These are phyloP conservation scores for Pythium biforme DNA, from an alignment of 352 stramenopile species.

Conservation along the genomic window DNA sequence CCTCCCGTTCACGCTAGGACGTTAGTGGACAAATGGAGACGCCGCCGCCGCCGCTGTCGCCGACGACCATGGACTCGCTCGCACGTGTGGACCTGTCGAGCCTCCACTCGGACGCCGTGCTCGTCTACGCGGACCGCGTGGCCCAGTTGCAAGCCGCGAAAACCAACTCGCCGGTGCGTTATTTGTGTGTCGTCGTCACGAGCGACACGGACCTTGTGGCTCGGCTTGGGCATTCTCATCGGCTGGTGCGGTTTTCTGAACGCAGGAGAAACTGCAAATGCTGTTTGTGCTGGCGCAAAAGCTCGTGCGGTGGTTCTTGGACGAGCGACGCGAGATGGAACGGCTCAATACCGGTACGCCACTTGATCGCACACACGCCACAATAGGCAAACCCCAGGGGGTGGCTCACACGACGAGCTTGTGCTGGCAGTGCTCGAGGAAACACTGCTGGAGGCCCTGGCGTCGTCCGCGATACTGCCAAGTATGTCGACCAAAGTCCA, in stretches of 20 bases:
- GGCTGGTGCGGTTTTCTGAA: neutral
- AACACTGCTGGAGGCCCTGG: slow-evolving; percentile 27
- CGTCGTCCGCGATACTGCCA: neutral
- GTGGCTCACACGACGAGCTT: neutral
- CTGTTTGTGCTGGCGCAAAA: slow-evolving; percentile 42
- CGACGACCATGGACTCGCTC: slow-evolving; percentile 32
- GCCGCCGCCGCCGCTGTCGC: neutral
- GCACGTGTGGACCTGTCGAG: slow-evolving; percentile 31
- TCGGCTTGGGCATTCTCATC: neutral
- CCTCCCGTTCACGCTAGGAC: neutral
- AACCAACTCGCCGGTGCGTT: slow-evolving; percentile 25
- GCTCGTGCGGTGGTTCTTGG: slow-evolving; percentile 34
- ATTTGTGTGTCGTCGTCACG: too few relatives aligned
- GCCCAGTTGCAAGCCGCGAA: slow-evolving; percentile 18
- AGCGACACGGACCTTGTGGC: too few relatives aligned
- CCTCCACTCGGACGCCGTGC: slow-evolving; percentile 25
- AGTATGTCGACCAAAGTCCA: neutral
- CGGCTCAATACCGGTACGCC: slow-evolving; percentile 30
- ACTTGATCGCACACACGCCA: too few relatives aligned
- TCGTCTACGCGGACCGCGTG: slow-evolving; percentile 34
- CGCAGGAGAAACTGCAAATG: slow-evolving; percentile 39
- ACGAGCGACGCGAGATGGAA: slow-evolving; percentile 30
- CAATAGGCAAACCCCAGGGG: too few relatives aligned
- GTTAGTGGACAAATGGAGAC: slow-evolving; percentile 2
- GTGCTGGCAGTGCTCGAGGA: slow-evolving; percentile 26